phyloP scores from a whole-genome alignment of 768 basidiomycete genomes.

The Candolleomyces eurysporus region DNA sequence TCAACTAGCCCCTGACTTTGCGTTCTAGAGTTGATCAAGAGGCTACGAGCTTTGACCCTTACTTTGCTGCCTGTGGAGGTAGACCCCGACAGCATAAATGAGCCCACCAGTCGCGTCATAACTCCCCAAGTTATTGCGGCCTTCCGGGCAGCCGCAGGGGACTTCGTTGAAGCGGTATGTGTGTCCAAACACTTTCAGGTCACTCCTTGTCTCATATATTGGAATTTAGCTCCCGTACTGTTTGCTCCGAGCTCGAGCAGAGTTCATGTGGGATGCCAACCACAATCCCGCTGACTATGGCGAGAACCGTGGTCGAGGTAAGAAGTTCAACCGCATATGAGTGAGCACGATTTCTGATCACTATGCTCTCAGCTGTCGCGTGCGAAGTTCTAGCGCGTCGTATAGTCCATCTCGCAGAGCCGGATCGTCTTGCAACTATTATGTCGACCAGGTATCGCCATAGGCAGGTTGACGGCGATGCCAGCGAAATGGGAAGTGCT shows the following conservation, averaged over 20 bases:
- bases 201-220: neutral
- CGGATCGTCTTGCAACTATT: slow-evolving; percentile 62
- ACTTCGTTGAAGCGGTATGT: slow-evolving; percentile 80
- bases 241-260: slow-evolving; percentile 70
- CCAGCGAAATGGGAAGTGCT: slow-evolving; percentile 70
- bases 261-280: slow-evolving; percentile 82
- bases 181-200: no score
- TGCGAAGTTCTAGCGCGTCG: slow-evolving; percentile 84
- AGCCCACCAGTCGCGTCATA: slow-evolving; percentile 80
- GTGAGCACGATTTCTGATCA: neutral
- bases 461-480: slow-evolving; percentile 70
- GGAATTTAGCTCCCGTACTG: slow-evolving; percentile 71
- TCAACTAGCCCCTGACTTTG: neutral
- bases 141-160: slow-evolving; percentile 79
- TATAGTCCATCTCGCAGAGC: slow-evolving; percentile 67
- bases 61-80: slow-evolving; percentile 15
- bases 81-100: slow-evolving; percentile 51
- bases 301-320: slow-evolving; percentile 81
- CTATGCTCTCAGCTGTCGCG: slow-evolving; percentile 52
- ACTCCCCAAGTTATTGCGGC: slow-evolving; percentile 77
- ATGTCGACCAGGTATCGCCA: slow-evolving; percentile 81
- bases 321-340: slow-evolving; percentile 13
- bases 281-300: slow-evolving; percentile 82
- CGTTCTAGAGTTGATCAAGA: slow-evolving; percentile 10
- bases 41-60: slow-evolving; percentile 14